Base-by-base conservation (phyloP, 2,329 filamentous ascomycete species). In the Ophiostoma populinum region DNA sequence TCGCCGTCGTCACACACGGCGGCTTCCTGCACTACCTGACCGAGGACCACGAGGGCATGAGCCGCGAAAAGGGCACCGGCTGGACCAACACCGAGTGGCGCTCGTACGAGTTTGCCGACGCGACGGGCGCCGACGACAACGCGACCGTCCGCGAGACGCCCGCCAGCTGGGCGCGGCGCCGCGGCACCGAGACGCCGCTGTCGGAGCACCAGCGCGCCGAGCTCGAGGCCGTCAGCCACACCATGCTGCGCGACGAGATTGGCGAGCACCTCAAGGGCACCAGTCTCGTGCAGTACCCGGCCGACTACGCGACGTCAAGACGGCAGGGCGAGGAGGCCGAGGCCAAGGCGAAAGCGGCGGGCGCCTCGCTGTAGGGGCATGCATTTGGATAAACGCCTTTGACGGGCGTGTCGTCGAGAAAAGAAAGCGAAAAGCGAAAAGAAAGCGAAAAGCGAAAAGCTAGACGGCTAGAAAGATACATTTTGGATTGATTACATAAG, bases 41-140 rank as follows among this genome's bases (percentile, higher is more conserved):
- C 0, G 70, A 85, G 45, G 83, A 92, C 48, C 92, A 75, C 71
- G 62, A 71, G 36, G 78, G 73, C 27, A 65, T 67, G 17, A 51
- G 55, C 46, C 46, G 60, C 5, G 10, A 7, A 7, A 25, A 24
- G 21, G 42, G 75, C 25, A 85, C 79, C 8, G 75, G 70, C 6
- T 86, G 80, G 80, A 49, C 53, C 7, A 86, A 86, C 51, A 75
- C 75, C 35, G 79, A 86, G 55, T 75, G 62, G 50, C 70, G 80
- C 39, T 71, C 71, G 5, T 85, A 75, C 51, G 57, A 62, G 32
- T 82, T 83, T 49, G 61, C 54, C 18, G 64, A 73, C 25, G 50
- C 61, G 9, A 55, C 53, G 1, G 63, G 66, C 35, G 50, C 56
- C 13, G 66, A 75, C 38, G 50, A 54, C 3, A 34, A 62, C 16